Evolutionary conservation across 2,329 filamentous ascomycete species (phyloP).

Genomic region (Phyllosticta ampelicida): DNA sequence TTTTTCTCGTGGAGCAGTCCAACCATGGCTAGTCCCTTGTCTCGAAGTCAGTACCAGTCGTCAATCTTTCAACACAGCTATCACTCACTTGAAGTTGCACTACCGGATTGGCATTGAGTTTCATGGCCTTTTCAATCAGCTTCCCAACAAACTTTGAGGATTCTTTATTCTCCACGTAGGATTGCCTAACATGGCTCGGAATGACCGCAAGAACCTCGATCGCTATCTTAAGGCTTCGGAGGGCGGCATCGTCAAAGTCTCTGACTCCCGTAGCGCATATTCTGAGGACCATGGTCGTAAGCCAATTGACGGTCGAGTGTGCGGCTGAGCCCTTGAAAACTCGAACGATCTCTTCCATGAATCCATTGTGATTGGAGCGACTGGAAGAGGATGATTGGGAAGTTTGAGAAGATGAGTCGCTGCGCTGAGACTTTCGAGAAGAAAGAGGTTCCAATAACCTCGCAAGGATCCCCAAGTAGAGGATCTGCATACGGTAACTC

Average conservation of each 20-base stretch:
- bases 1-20: slow-evolving; percentile 17
- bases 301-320: slow-evolving; percentile 21
- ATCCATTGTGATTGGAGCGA: neutral
- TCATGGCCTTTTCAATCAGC: slow-evolving; percentile 20
- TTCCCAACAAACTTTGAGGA: slow-evolving; percentile 13
- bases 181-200: neutral
- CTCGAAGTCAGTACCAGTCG: neutral
- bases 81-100: slow-evolving; percentile 20
- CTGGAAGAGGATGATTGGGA: neutral
- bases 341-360: neutral
- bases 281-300: slow-evolving; percentile 22
- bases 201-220: neutral
- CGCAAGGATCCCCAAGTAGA: slow-evolving; percentile 3
- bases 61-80: neutral
- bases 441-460: neutral
- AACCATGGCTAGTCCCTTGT: slow-evolving; percentile 18
- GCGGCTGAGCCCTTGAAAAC: neutral
- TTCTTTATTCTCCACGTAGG: neutral
- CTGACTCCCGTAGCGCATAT: slow-evolving; percentile 17
- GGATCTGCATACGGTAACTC: neutral
- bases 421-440: neutral
- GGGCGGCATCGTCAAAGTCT: slow-evolving; percentile 19
- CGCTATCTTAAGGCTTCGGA: slow-evolving; percentile 24
- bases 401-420: neutral
- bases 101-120: slow-evolving; percentile 13